Percentiles rank a stretch among this genome's conserved stretches.
Evolutionary conservation across 352 stramenopile genomes (phyloP).

Genomic region (Blastocystis hominis): DNA sequence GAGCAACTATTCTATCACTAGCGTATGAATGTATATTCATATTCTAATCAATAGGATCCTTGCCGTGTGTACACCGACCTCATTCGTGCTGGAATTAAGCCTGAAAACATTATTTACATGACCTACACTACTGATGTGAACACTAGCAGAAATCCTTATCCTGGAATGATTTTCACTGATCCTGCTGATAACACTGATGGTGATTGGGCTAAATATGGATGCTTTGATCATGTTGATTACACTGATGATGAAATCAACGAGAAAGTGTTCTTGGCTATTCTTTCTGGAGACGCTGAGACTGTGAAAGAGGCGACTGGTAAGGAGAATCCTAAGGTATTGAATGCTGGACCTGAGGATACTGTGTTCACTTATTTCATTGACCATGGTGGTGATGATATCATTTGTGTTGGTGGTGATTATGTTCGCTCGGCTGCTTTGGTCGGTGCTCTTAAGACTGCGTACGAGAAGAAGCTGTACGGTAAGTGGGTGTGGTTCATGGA

Average conservation of each 20-base stretch:
- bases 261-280: constrained; percentile 4
- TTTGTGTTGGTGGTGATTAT: not conserved
- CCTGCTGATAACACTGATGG: not conserved
- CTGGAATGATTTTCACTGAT: constrained; percentile 23
- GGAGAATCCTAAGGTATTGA: constrained; percentile 37
- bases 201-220: not conserved
- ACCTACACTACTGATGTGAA: not conserved
- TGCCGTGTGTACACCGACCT: too few relatives aligned
- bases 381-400: not conserved
- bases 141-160: not conserved
- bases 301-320: not conserved
- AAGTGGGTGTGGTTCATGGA: constrained; percentile 44
- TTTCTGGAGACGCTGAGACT: not conserved
- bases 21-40: not conserved
- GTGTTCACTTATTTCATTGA: too few relatives aligned
- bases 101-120: constrained; percentile 29
- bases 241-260: not conserved
- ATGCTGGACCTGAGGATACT: constrained; percentile 20
- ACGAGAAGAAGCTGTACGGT: constrained; percentile 54
- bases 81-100: constrained; percentile 6
- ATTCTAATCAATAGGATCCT: too few relatives aligned
- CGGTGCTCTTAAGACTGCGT: not conserved
- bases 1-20: constrained; percentile 18
- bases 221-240: constrained; percentile 12
- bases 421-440: not conserved